Conservation (phyloP, 495 filamentous ascomycete genomes). For the Collariella sp. region DNA sequence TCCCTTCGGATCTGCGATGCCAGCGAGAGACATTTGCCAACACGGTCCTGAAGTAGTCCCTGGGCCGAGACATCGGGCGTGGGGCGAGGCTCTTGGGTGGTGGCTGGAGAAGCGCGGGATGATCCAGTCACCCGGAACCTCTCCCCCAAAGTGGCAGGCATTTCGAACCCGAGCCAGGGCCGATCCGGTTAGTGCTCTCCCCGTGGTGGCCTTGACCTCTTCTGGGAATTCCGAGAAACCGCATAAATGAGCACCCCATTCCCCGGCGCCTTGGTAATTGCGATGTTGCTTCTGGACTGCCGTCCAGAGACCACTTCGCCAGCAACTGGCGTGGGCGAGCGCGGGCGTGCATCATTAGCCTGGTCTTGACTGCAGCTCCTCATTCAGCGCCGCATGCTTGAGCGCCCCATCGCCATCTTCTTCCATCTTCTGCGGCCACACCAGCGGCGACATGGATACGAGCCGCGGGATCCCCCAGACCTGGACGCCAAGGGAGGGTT, state of each 20-base stretch:
- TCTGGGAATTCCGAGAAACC: background rate
- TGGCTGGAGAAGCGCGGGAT: conserved; percentile 10
- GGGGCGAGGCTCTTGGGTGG: conserved; percentile 2
- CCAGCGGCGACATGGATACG: conserved; percentile 6
- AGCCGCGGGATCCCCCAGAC: background rate
- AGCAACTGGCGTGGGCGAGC: conserved; percentile 1
- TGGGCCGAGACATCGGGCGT: background rate
- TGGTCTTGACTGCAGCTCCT: conserved; percentile 5
- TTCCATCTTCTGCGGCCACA: background rate
- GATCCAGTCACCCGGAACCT: conserved; percentile 10
- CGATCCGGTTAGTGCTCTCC: background rate
- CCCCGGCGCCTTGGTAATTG: conserved; percentile 11
- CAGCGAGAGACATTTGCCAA: background rate
- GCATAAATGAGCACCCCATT: conserved; percentile 3
- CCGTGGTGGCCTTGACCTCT: background rate
- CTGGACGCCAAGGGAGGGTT: background rate
- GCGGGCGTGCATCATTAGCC: conserved; percentile 2
- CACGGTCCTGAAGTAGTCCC: background rate
- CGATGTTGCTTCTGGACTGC: conserved; percentile 11
- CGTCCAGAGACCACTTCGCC: background rate
- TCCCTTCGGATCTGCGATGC: background rate
- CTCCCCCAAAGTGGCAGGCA: background rate
- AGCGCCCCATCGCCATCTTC: no score
- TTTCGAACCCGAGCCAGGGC: background rate
- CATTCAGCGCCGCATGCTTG: conserved; percentile 7